Evolutionary conservation across 306 rosid genomes (phyloP).

Genomic region (Prunus padus): DNA sequence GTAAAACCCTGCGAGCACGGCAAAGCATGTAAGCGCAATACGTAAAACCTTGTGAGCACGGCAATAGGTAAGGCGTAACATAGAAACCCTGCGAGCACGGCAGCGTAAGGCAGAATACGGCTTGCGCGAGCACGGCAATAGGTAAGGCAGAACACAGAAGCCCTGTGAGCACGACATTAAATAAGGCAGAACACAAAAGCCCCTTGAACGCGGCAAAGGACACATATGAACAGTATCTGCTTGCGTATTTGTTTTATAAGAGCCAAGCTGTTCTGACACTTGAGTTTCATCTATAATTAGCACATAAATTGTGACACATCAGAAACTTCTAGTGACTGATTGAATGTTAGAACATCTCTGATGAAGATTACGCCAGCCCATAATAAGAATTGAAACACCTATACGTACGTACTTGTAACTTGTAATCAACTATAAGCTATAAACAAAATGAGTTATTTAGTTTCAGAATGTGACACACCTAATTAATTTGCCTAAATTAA

Average conservation of each 20-base stretch:
- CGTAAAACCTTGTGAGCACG: too few species aligned
- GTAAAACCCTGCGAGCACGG: too few species aligned
- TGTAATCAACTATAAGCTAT: not conserved
- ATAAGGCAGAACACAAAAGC: too few species aligned
- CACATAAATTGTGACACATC: not conserved
- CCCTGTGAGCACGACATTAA: too few species aligned
- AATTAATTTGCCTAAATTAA: slow-evolving; percentile 40
- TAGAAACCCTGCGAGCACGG: too few species aligned
- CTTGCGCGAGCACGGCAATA: too few species aligned
- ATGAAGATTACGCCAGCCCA: not conserved
- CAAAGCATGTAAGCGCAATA: too few species aligned
- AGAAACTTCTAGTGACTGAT: slow-evolving; percentile 8
- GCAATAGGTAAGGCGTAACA: too few species aligned
- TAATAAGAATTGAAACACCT: not conserved
- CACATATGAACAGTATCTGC: too few species aligned
- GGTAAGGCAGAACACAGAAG: too few species aligned
- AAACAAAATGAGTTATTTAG: slow-evolving; percentile 25
- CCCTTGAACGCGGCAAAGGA: too few species aligned
- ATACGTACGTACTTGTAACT: not conserved
- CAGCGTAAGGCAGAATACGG: too few species aligned
- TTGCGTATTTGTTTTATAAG: not conserved
- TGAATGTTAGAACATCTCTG: not conserved
- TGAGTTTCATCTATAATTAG: not conserved
- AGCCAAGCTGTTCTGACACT: not conserved
- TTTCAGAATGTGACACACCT: slow-evolving; percentile 2